Conservation (phyloP, 2,329 filamentous ascomycete species). For the Fusarium pininemorale region DNA sequence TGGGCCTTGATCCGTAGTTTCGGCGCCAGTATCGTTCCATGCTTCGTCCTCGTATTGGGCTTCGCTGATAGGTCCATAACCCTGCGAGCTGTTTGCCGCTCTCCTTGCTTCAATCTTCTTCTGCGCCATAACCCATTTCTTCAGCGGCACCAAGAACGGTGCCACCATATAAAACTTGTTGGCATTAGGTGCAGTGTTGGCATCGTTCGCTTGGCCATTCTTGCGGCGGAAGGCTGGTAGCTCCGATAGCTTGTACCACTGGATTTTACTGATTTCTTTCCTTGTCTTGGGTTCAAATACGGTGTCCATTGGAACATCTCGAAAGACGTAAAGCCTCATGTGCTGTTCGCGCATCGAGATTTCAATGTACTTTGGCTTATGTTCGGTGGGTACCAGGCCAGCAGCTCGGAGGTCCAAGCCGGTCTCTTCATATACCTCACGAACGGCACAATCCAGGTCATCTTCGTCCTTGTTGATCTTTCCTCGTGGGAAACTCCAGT, state of each 20-base stretch:
- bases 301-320: constrained; percentile 86
- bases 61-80: constrained; percentile 61
- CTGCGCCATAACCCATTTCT: constrained; percentile 90
- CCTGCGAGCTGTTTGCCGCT: constrained; percentile 51
- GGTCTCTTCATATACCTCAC: constrained; percentile 96
- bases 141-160: constrained; percentile 85
- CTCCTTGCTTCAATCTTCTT: constrained; percentile 73
- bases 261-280: constrained; percentile 97
- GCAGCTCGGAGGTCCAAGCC: constrained; percentile 83
- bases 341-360: constrained; percentile 93
- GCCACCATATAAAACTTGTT: constrained; percentile 99
- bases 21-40: constrained; percentile 50
- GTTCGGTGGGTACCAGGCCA: constrained; percentile 76
- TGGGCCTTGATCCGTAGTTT: constrained; percentile 46
- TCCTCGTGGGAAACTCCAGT: constrained; percentile 95
- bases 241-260: constrained; percentile 92
- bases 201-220: constrained; percentile 63
- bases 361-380: constrained; percentile 83
- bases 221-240: constrained; percentile 84
- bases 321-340: constrained; percentile 90
- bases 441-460: constrained; percentile 90
- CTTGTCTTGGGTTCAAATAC: constrained; percentile 89
- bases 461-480: constrained; percentile 99
- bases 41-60: constrained; percentile 70
- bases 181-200: constrained; percentile 66